Base-by-base conservation (phyloP, 2,329 filamentous ascomycete species). In the Colletotrichum liriopes region DNA sequence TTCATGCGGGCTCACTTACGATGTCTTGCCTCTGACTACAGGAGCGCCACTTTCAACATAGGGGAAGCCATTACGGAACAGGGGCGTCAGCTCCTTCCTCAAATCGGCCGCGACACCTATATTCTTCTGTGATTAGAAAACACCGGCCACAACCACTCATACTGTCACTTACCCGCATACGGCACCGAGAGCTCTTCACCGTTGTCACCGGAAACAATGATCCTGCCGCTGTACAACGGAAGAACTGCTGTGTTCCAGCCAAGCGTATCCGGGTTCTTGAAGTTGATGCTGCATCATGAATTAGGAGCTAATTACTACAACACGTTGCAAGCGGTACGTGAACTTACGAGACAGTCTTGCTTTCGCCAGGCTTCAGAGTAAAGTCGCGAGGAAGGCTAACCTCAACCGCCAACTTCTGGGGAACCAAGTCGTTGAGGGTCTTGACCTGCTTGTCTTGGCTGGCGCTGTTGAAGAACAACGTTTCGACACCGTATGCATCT, bases 401-500 rank as follows among this genome's bases (percentile, higher is more conserved):
- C 7, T 74, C 71, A 0, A 73, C 66, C 14, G 67, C 55, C 12
- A 77, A 58, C 29, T 72, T 72, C 32, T 65, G 52, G 7, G 76
- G 76, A 8, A 52, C 58, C 52, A 78, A 29, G 65, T 64, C 23
- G 29, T 9, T 16, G 12, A 49, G 56, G 2, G 12, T 2, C 32
- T 43, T 67, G 0, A 62, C 23, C 51, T 16, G 41, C 3, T 54
- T 67, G 56, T 62, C 64, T 11, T 49, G 47, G 0, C 35, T 37
- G 56, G 41, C 29, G 39, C 56, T 68, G 74, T 55, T 69, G 72
- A 39, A 77, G 51, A n/a, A 9, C 41, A 70, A 23, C 5, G 82
- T 79, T 75, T 85, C 83, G 41, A 82, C 77, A 6, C 82, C 83
- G 16, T 78, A 82, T 6, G 79, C 79, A 5, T 78, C 75, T 47